Evolutionary conservation across 2,329 filamentous ascomycete genomes (phyloP), one percentile per base, ranked within the genome.

Genomic region (Helotiales sp.): DNA sequence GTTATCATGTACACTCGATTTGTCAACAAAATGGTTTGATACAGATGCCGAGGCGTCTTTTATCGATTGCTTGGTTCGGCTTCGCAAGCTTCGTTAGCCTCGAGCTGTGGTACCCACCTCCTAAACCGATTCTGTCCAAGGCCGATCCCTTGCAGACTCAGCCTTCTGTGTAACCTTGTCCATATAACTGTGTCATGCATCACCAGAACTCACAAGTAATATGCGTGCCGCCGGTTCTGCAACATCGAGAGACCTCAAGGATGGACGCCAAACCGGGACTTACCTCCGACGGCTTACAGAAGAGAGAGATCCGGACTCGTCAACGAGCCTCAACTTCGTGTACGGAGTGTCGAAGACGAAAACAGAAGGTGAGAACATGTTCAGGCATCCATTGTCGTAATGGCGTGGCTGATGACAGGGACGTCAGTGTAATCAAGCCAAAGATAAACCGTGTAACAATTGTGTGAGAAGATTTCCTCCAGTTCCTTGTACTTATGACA

Each of bases 361-460:
- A 72, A 34, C 73, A 74, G 61, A 73, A 72, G 70, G 71, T 72
- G 70, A 26, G 50, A 32, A 6, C 6, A 20, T 32, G 24, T 17
- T 28, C 6, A 24, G 17, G 20, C 3, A 34, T 32, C 26, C 20
- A 17, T 26, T 15, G 17, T n/a, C 40, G 45, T 28, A 40, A 63
- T 60, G 34, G 34, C 26, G 45, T 62, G 58, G 45, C 66, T 71
- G 64, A 63, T 70, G 64, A 64, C 3, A 32, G 24, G 22, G 49
- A 63, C 55, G 55, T 43, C 62, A 72, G 71, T 74, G 72, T 50
- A 73, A 72, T 66, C 71, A 74, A 65, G 69, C 70, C 26, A 71
- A 67, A 68, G 69, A 72, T 34, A 54, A 65, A 49, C 70, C 71
- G 37, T 74, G 71, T 66, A 70, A 72, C 62, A 72, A 74, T 43